These are phyloP conservation scores for Backusella parvicylindrica DNA, from an alignment of 192 early-diverging fungal genomes.

Conservation along the genomic window DNA sequence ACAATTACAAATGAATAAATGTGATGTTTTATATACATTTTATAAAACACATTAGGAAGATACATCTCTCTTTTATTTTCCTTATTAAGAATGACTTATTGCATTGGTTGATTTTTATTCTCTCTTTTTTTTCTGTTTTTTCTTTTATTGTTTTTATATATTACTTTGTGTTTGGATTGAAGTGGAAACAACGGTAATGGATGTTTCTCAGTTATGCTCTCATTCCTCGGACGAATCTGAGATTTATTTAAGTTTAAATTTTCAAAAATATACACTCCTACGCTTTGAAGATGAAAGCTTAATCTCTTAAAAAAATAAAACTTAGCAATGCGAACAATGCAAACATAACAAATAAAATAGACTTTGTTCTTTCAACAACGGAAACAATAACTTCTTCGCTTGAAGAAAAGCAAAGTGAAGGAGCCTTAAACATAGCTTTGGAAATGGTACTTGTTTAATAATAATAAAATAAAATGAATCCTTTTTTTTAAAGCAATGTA, in stretches of 20 bases:
- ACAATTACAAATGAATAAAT: neutral
- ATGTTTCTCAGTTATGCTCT: slow-evolving; percentile 5
- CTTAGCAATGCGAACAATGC: neutral
- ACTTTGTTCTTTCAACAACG: neutral
- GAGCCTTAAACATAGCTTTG: neutral
- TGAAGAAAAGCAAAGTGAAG: neutral
- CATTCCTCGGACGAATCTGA: neutral
- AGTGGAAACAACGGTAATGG: slow-evolving; percentile 1
- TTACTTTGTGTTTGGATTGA: neutral
- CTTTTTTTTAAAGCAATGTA: too few species aligned
- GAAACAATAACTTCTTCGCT: neutral
- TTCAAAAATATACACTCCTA: neutral
- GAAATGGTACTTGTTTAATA: slow-evolving; percentile 2
- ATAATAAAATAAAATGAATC: too few species aligned
- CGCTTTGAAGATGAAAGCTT: neutral
- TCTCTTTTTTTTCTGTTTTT: neutral
- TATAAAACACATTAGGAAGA: neutral
- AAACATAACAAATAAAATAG: neutral
- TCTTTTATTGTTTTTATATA: neutral
- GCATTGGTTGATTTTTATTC: neutral
- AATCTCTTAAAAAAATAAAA: neutral
- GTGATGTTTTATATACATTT: neutral
- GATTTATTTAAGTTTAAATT: neutral
- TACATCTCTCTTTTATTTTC: neutral
- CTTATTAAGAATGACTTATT: neutral